Conservation (phyloP, 2,329 filamentous ascomycete species). For the Cytospora leucostoma region DNA sequence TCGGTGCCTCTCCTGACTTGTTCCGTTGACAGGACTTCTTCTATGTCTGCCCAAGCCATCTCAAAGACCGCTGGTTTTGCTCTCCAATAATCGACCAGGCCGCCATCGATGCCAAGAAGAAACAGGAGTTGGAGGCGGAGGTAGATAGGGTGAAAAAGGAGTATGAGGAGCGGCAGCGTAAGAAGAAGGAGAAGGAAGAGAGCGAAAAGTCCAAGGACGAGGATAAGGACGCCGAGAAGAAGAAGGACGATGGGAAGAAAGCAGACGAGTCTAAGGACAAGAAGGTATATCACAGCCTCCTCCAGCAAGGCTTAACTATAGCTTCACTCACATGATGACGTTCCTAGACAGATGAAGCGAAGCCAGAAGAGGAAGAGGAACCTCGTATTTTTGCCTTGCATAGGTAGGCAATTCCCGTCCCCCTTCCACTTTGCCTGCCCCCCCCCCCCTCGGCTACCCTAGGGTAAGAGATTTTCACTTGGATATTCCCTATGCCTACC, state of each 20-base stretch:
- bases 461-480: neutral
- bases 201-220: conserved; percentile 56
- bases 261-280: conserved; percentile 36
- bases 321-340: conserved; percentile 42
- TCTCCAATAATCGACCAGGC: conserved; percentile 71
- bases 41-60: conserved; percentile 81
- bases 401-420: conserved; percentile 54
- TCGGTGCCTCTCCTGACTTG: conserved; percentile 11
- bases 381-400: conserved; percentile 83
- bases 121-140: conserved; percentile 66
- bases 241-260: conserved; percentile 43
- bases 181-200: conserved; percentile 68
- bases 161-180: conserved; percentile 71
- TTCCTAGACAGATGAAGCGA: conserved; percentile 39
- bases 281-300: conserved; percentile 32
- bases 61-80: conserved; percentile 83
- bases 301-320: neutral
- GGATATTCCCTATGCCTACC: neutral
- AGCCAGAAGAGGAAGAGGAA: conserved; percentile 58
- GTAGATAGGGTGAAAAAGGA: conserved; percentile 70
- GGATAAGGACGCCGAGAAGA: conserved; percentile 45
- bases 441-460: no score
- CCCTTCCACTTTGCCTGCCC: conserved; percentile 27
- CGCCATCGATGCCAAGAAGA: conserved; percentile 63
- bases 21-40: conserved; percentile 69